Conservation (phyloP, 1,139 yeast species). For the Pichia norvegensis region DNA sequence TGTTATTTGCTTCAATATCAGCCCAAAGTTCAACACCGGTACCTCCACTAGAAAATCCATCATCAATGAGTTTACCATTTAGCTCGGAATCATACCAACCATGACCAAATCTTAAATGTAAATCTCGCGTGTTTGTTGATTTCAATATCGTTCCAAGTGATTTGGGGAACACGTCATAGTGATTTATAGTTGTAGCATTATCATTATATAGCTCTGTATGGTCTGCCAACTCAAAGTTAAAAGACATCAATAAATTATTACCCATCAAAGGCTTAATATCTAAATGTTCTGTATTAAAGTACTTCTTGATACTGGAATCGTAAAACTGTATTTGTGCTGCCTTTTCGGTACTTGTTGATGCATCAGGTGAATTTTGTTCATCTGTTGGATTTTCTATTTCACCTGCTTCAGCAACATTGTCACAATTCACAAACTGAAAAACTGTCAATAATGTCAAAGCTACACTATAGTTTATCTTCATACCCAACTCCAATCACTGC, state of each 20-base stretch:
- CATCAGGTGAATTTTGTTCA: not conserved
- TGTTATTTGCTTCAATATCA: slow-evolving; percentile 55
- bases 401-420: not conserved
- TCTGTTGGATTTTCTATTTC: not conserved
- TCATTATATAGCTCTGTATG: slow-evolving; percentile 30
- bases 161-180: slow-evolving; percentile 73
- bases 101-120: slow-evolving; percentile 80
- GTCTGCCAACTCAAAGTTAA: slow-evolving; percentile 58
- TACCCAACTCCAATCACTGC: no score
- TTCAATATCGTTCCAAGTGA: slow-evolving; percentile 72
- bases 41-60: slow-evolving; percentile 77
- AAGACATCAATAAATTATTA: slow-evolving; percentile 60
- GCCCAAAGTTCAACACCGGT: slow-evolving; percentile 96
- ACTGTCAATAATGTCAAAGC: no score
- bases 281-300: slow-evolving; percentile 53
- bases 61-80: slow-evolving; percentile 77
- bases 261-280: slow-evolving; percentile 61
- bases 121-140: slow-evolving; percentile 58
- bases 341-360: not conserved
- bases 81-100: slow-evolving; percentile 92
- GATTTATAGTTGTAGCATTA: slow-evolving; percentile 29
- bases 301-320: slow-evolving; percentile 13
- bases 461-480: no score
- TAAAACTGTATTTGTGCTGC: slow-evolving; percentile 1
- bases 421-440: not conserved